Evolutionary conservation across 1,284 basidiomycete genomes (phyloP).

Genomic region (Cystobasidium pallidum): DNA sequence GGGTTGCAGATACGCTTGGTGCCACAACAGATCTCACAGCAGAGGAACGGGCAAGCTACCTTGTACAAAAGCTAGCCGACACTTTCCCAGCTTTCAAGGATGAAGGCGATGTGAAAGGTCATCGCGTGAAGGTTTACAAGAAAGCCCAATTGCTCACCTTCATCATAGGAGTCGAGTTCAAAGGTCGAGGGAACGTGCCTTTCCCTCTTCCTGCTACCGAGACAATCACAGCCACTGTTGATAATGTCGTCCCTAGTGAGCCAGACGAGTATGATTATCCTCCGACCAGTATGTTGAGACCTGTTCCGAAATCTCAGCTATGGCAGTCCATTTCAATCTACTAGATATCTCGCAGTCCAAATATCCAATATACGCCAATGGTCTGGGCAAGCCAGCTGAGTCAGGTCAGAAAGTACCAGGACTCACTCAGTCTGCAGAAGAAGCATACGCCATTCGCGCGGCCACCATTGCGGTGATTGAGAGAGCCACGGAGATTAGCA

Average conservation of each 20-base stretch:
- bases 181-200: constrained; percentile 59
- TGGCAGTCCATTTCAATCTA: constrained; percentile 22
- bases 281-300: not conserved
- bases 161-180: constrained; percentile 69
- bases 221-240: constrained; percentile 73
- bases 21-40: constrained; percentile 60
- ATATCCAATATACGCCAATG: constrained; percentile 47
- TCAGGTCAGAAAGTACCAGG: constrained; percentile 60
- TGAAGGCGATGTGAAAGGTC: constrained; percentile 67
- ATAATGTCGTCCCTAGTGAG: constrained; percentile 76
- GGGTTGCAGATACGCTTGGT: constrained; percentile 69
- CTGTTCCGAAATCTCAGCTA: not conserved
- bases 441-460: constrained; percentile 73
- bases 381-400: constrained; percentile 55
- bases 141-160: constrained; percentile 79
- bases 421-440: constrained; percentile 64
- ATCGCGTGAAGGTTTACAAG: constrained; percentile 79
- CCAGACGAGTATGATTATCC: constrained; percentile 58
- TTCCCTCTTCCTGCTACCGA: constrained; percentile 62
- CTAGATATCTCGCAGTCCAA: constrained; percentile 59
- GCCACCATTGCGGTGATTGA: constrained; percentile 78
- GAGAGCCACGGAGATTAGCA: constrained; percentile 65
- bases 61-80: constrained; percentile 70
- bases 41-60: constrained; percentile 60
- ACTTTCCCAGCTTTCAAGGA: constrained; percentile 77